Percentiles rank a stretch among this genome's conserved stretches.
phyloP scores from a whole-genome alignment of 495 filamentous ascomycete species.

The Lophiotrema nucula region DNA sequence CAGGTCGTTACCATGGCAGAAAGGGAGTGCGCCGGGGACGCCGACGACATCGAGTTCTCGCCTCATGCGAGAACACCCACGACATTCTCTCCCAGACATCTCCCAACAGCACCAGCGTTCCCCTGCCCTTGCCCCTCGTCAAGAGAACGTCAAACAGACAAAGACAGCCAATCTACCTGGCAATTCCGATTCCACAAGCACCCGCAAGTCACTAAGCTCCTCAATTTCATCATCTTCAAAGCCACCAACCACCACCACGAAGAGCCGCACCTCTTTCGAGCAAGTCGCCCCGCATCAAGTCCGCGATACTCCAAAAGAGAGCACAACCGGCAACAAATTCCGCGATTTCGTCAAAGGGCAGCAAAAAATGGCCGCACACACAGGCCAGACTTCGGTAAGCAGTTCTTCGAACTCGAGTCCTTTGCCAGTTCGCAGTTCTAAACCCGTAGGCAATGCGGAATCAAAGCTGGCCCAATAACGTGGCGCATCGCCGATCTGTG shows the following conservation, averaged over 20 bases:
- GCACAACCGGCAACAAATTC: not conserved
- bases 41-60: not conserved
- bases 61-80: not conserved
- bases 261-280: too few species aligned
- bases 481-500: not conserved
- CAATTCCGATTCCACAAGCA: not conserved
- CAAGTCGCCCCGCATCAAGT: not conserved
- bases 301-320: not conserved
- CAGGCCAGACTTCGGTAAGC: slow-evolving; percentile 1
- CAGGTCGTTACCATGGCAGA: not conserved
- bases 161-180: too few species aligned
- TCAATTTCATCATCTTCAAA: not conserved
- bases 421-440: too few species aligned
- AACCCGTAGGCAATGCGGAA: too few species aligned
- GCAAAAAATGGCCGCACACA: not conserved
- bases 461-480: not conserved
- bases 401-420: too few species aligned
- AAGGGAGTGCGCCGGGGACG: not conserved
- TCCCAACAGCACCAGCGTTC: not conserved
- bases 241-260: not conserved
- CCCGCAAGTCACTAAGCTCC: not conserved
- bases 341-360: not conserved
- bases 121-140: too few species aligned
- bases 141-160: too few species aligned
- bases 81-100: not conserved